Conservation (phyloP, 306 rosid species). For the Canavalia gladiata region DNA sequence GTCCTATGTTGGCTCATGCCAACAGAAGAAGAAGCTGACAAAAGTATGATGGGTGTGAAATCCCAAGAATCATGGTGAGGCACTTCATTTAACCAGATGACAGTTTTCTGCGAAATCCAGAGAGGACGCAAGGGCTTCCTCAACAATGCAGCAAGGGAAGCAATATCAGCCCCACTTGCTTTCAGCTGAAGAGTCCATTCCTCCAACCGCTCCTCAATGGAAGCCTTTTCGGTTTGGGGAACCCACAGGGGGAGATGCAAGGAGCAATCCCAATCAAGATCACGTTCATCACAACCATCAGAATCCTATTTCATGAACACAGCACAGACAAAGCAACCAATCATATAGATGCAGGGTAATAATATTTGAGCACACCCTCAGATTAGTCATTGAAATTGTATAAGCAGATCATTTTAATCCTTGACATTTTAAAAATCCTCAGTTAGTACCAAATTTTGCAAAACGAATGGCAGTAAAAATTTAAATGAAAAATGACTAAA, state of each 20-base stretch:
- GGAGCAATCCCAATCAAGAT: conserved; percentile 85
- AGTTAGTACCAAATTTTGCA: too few relatives aligned
- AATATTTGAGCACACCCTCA: too few relatives aligned
- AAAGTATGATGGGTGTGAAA: conserved; percentile 92
- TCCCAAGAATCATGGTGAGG: conserved; percentile 95
- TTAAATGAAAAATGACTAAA: too few relatives aligned
- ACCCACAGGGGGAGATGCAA: conserved; percentile 95
- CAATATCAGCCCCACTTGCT: conserved; percentile 81
- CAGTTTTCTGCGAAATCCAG: conserved; percentile 90
- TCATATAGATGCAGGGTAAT: neutral
- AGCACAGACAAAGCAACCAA: neutral
- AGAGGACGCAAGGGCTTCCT: conserved; percentile 89
- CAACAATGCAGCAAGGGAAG: conserved; percentile 69
- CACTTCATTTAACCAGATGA: conserved; percentile 93
- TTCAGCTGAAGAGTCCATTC: conserved; percentile 78
- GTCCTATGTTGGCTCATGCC: conserved; percentile 65
- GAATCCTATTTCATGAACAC: conserved; percentile 52
- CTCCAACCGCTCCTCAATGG: conserved; percentile 71
- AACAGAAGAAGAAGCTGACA: conserved; percentile 71
- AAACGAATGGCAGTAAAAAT: too few relatives aligned
- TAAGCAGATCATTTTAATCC: too few relatives aligned
- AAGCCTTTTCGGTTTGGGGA: conserved; percentile 77
- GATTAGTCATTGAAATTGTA: too few relatives aligned
- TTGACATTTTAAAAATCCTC: too few relatives aligned
- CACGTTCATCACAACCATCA: conserved; percentile 39